Base-by-base conservation (phyloP, 2,329 filamentous ascomycete species). In the Graphilbum ipis-grandicollis region DNA sequence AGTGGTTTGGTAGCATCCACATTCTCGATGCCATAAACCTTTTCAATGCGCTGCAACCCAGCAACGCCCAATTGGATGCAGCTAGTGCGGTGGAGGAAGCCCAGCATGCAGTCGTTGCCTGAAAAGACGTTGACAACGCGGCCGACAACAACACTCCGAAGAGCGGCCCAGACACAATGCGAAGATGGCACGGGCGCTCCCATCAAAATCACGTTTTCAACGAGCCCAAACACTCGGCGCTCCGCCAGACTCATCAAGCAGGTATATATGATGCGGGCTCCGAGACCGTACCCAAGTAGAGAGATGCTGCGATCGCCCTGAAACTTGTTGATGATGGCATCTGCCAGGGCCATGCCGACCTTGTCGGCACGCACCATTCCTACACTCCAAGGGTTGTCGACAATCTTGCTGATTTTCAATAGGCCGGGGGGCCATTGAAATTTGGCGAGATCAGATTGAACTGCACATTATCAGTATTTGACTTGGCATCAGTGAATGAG, bases 91-190 rank as follows among this genome's bases (percentile, higher is more conserved):
- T 88, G 93, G 29, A 94, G 62, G 52, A 94, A 93, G 1, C 75
- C 85, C 3, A 96, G 73, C 19, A 94, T 75, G 45, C 83, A 85
- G 53, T 96, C 88, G 33, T 83, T 81, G 36, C 79, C 75, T 1
- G 82, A 92, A 53, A 78, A 94, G 4, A 90, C 84, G 47, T 94
- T 96, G 50, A 94, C 68, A n/a, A 94, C 63, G 18, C 85, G 73
- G 0, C 86, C 85, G 30, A 74, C 68, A 4, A 93, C 83, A 3
- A 88, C 80, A 40, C 73, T 78, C 43, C 81, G 75, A 50, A 93
- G 68, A 6, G 73, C 66, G 21, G 79, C 65, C 86, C 88, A 94
- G 37, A 81, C 74, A 8, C 67, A 63, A 2, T 66, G 67, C 18
- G 79, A 69, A 2, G 79, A 74, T 0, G 86, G 83, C 6, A 77